Percentiles rank a stretch among this genome's conserved stretches.
Conservation (phyloP, 345 rosid species). For the Abelmoschus esculentus region DNA sequence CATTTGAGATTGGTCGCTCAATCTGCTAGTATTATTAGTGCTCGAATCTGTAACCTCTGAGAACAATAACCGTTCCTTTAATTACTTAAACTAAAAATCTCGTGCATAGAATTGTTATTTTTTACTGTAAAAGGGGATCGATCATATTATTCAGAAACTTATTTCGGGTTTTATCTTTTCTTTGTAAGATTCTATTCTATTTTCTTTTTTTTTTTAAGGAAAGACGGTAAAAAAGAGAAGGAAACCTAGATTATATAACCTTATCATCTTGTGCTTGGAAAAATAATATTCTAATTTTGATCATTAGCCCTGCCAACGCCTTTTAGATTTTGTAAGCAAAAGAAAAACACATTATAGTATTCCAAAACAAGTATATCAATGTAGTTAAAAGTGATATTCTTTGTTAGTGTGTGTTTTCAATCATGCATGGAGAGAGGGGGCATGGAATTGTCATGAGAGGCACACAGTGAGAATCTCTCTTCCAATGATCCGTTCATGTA, state of each 20-base stretch:
- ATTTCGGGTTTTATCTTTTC: too few species aligned
- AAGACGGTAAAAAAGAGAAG: too few species aligned
- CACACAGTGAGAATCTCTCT: conserved; percentile 35
- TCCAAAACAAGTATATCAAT: neutral
- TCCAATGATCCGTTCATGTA: conserved; percentile 36
- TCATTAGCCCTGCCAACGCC: conserved; percentile 11
- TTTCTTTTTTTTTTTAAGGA: too few species aligned
- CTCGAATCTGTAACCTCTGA: too few species aligned
- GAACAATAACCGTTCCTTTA: too few species aligned
- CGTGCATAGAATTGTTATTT: too few species aligned
- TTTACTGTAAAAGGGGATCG: too few species aligned
- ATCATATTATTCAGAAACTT: too few species aligned
- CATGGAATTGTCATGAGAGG: conserved; percentile 26
- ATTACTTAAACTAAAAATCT: too few species aligned
- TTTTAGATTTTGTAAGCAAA: conserved; percentile 4
- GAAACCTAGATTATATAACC: neutral
- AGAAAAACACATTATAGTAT: neutral
- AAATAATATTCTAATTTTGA: conserved; percentile 13
- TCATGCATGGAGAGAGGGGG: conserved; percentile 22
- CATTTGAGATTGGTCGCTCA: too few species aligned
- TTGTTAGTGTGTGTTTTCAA: conserved; percentile 6
- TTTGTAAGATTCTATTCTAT: too few species aligned
- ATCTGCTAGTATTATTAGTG: too few species aligned
- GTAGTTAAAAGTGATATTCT: neutral
- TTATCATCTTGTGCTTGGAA: conserved; percentile 13